Base-by-base conservation (phyloP, 192 early-diverging fungal species). In the Podila epicladia region DNA sequence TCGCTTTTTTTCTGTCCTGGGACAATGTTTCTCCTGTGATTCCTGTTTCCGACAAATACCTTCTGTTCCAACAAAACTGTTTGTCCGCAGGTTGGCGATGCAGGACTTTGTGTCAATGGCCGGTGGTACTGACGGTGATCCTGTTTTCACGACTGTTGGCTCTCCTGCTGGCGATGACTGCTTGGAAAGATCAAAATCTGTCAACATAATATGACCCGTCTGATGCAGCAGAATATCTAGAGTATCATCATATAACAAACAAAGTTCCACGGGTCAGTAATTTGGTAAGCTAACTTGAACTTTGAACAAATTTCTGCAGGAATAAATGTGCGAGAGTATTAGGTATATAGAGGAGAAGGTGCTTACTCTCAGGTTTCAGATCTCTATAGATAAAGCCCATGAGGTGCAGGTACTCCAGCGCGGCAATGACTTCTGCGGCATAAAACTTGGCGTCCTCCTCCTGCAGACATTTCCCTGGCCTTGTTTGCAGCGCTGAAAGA, bases 41-140 rank as follows among this genome's bases (percentile, higher is more conserved):
- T 17, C 20, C 7, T 32, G 49, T 31, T 58, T 60, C 32, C 51
- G 33, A 45, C 24, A 26, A 15, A 9, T 85, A 91, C 90, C 90
- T 83, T 98, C 97, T 4, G 98, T 99, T 9, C 98, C 98, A 20
- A 98, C 97, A 90, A 99, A 99, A 62, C 95, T 96, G 84, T 99
- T 98, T 6, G 98, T 98, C 64, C 96, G 89, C 58, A 96, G 76
- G 71, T 90, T 89, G 63, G 94, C 91, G 65, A 95, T 96, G 82
- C 96, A 97, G 15, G 91, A 86, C 61, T 93, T 94, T 33, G 97
- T 98, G 82, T 98, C 94, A 69, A 98, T 90, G 26, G 87, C 84
- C 28, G 94, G 92, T 28, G 90, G 88, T 63, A 87, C 82, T 32
- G 85, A 82, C 17, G 59, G 89, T 2, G 85, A 85, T 50, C 82